These are phyloP conservation scores for Sclerotinia borealis DNA, from an alignment of 2,329 filamentous ascomycete species.

Conservation along the genomic window DNA sequence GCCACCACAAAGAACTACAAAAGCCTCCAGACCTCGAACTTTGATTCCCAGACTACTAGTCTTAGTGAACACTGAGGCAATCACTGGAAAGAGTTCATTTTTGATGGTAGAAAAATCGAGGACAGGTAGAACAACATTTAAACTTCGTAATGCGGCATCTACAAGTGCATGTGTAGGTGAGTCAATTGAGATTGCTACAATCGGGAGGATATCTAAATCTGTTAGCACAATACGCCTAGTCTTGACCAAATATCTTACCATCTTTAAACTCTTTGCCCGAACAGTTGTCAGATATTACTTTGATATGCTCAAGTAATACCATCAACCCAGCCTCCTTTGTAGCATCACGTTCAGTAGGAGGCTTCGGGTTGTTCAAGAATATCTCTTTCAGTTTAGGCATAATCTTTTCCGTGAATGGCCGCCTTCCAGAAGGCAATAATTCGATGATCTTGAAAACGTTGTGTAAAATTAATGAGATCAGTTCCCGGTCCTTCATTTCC, in stretches of 20 bases:
- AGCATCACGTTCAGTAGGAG: conserved; percentile 65
- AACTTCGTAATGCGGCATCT: conserved; percentile 72
- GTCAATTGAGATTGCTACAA: conserved; percentile 77
- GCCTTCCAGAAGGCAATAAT: conserved; percentile 67
- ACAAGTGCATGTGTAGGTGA: conserved; percentile 85
- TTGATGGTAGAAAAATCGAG: conserved; percentile 97
- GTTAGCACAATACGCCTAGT: conserved; percentile 23
- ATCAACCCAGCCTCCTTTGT: conserved; percentile 85
- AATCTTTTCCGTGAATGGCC: conserved; percentile 77
- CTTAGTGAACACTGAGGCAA: conserved; percentile 83
- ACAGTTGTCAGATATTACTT: conserved; percentile 70
- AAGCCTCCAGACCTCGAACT: conserved; percentile 82
- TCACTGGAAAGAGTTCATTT: conserved; percentile 89
- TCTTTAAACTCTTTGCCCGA: conserved; percentile 93
- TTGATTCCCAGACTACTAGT: conserved; percentile 95
- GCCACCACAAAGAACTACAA: conserved; percentile 84
- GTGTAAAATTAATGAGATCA: conserved; percentile 77
- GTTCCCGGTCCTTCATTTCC: conserved; percentile 86
- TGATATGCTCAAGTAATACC: conserved; percentile 81
- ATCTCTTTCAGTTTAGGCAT: conserved; percentile 79
- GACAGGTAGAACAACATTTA: conserved; percentile 76
- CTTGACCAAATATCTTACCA: conserved; percentile 44
- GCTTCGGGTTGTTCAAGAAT: conserved; percentile 57
- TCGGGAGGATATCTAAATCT: conserved; percentile 70
- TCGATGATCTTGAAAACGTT: conserved; percentile 89